A percentile compares a stretch with the other conserved stretches of the same genome.
Evolutionary conservation across 116 monocot genomes (phyloP).

Genomic region (Cymodocea nodosa): DNA sequence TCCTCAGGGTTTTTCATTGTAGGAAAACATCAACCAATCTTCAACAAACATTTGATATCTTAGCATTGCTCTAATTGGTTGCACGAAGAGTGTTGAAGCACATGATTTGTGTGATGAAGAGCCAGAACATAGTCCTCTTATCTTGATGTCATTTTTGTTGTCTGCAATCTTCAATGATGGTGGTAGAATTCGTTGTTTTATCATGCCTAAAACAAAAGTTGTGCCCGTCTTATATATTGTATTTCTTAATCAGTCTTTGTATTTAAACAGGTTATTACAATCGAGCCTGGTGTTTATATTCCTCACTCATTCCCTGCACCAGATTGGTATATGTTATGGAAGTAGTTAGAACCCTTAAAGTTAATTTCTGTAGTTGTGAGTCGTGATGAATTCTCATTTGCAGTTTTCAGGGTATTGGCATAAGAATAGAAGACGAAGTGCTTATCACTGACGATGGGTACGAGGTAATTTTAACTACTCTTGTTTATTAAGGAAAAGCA

Average conservation of each 20-base stretch:
- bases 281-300: slow-evolving; percentile 90
- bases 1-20: too few relatives aligned
- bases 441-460: slow-evolving; percentile 78
- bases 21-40: too few relatives aligned
- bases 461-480: slow-evolving; percentile 37
- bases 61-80: too few relatives aligned
- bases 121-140: too few relatives aligned
- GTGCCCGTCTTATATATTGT: too few relatives aligned
- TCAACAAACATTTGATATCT: too few relatives aligned
- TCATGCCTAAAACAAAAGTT: too few relatives aligned
- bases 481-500: background rate
- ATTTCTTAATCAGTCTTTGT: background rate
- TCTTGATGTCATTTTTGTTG: too few relatives aligned
- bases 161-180: too few relatives aligned
- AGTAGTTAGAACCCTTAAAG: background rate
- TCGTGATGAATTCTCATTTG: background rate
- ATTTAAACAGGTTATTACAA: slow-evolving; percentile 70
- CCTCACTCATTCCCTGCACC: slow-evolving; percentile 42
- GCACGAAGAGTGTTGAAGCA: too few relatives aligned
- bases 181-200: too few relatives aligned
- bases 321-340: slow-evolving; percentile 32
- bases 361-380: background rate
- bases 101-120: too few relatives aligned
- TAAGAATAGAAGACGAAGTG: slow-evolving; percentile 93
- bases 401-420: slow-evolving; percentile 66